phyloP scores from a whole-genome alignment of 192 early-diverging fungal genomes.

The Chytriomyces hyalinus region DNA sequence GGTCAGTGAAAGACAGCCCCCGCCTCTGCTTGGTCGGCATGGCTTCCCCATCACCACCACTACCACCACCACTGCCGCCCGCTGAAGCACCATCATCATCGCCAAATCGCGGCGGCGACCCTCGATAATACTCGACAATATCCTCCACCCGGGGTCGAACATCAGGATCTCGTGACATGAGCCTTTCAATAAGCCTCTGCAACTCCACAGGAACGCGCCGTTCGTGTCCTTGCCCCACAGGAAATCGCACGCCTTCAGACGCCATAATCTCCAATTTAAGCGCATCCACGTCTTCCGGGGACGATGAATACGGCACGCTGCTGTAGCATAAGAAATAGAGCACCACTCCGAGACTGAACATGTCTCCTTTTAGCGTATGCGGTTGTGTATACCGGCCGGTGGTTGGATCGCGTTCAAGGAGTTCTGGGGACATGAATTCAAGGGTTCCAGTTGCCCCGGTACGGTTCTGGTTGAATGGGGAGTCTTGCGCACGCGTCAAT shows the following conservation, averaged over 20 bases:
- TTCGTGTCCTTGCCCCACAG: slow-evolving; percentile 25
- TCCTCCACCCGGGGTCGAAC: slow-evolving; percentile 68
- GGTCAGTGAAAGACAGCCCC: slow-evolving; percentile 20
- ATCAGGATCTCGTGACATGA: slow-evolving; percentile 60
- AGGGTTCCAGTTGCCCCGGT: slow-evolving; percentile 94
- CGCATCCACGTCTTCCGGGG: slow-evolving; percentile 87
- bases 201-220: slow-evolving; percentile 62
- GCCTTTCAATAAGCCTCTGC: slow-evolving; percentile 58
- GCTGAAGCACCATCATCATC: slow-evolving; percentile 3
- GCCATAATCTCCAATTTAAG: slow-evolving; percentile 79
- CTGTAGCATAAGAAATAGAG: slow-evolving; percentile 92
- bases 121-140: slow-evolving; percentile 47
- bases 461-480: slow-evolving; percentile 48
- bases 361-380: slow-evolving; percentile 85
- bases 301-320: slow-evolving; percentile 68
- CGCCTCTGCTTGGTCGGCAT: neutral
- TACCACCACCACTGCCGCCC: neutral
- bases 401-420: slow-evolving; percentile 54
- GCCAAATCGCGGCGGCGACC: slow-evolving; percentile 6
- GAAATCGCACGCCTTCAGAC: slow-evolving; percentile 54
- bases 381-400: slow-evolving; percentile 74
- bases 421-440: slow-evolving; percentile 90
- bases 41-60: neutral
- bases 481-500: slow-evolving; percentile 37
- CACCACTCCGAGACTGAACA: slow-evolving; percentile 96